These are phyloP conservation scores for Panicum virgatum DNA, from an alignment of 202 grass and related monocot species.

Conservation along the genomic window DNA sequence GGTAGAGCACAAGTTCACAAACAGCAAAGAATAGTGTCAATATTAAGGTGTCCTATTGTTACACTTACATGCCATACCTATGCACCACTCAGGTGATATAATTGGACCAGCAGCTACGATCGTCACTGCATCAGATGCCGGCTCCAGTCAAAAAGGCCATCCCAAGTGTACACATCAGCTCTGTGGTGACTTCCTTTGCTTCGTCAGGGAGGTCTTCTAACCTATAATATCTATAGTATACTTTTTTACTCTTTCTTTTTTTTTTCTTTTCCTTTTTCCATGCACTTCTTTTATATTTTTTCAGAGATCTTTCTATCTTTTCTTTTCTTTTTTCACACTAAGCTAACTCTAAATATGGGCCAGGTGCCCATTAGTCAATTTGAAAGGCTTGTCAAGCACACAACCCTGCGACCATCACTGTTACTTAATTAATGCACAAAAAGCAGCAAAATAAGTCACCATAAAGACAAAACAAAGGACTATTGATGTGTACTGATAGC, in stretches of 20 bases:
- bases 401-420: slow-evolving; percentile 64
- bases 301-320: slow-evolving; percentile 5
- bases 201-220: slow-evolving; percentile 36
- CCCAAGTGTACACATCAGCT: slow-evolving; percentile 25
- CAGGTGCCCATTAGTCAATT: slow-evolving; percentile 31
- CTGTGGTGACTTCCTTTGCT: slow-evolving; percentile 42
- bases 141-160: slow-evolving; percentile 29
- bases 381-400: slow-evolving; percentile 47
- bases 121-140: slow-evolving; percentile 26
- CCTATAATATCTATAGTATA: slow-evolving; percentile 26
- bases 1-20: slow-evolving; percentile 14
- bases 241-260: neutral
- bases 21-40: slow-evolving; percentile 35
- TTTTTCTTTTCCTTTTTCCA: neutral
- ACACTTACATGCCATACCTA: slow-evolving; percentile 57
- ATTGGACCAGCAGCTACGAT: slow-evolving; percentile 31
- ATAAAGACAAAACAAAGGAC: slow-evolving; percentile 14
- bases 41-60: slow-evolving; percentile 42
- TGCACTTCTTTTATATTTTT: slow-evolving; percentile 16
- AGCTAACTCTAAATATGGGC: slow-evolving; percentile 31
- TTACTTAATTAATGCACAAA: slow-evolving; percentile 48
- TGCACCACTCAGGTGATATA: slow-evolving; percentile 33
- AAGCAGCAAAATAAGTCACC: slow-evolving; percentile 13
- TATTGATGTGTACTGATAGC: slow-evolving; percentile 11
- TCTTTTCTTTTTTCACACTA: slow-evolving; percentile 29